Percentiles rank a stretch among this genome's conserved stretches.
Evolutionary conservation across 2,329 filamentous ascomycete species (phyloP).

Genomic region (Corinectria fuckeliana): DNA sequence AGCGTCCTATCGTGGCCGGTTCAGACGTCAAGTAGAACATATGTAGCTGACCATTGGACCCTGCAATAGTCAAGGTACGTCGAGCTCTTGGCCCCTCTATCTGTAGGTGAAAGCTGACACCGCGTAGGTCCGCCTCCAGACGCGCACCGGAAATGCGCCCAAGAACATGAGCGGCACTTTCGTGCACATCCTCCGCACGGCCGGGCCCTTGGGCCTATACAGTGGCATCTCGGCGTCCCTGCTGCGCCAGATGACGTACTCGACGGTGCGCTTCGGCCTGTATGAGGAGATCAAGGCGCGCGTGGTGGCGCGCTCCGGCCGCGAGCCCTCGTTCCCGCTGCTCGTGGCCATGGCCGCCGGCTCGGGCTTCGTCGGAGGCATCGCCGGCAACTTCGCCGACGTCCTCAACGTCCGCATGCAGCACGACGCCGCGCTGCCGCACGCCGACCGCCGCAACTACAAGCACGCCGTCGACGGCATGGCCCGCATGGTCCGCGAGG

Average conservation of each 20-base stretch:
- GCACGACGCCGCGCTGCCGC: constrained; percentile 81
- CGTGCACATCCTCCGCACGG: constrained; percentile 75
- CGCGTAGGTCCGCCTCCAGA: constrained; percentile 82
- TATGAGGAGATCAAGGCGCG: constrained; percentile 91
- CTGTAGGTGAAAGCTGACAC: constrained; percentile 8
- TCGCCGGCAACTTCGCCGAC: constrained; percentile 93
- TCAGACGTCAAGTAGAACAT: not conserved
- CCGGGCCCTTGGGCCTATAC: constrained; percentile 85
- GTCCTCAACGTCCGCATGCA: constrained; percentile 99
- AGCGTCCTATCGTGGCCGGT: not conserved
- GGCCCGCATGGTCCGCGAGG: constrained; percentile 83
- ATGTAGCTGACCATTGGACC: constrained; percentile 32
- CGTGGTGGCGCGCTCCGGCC: constrained; percentile 54
- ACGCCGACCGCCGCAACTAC: constrained; percentile 81
- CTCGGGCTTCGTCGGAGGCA: constrained; percentile 86
- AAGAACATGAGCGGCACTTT: constrained; percentile 88
- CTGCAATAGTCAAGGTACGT: constrained; percentile 56
- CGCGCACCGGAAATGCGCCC: constrained; percentile 75
- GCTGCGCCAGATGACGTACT: constrained; percentile 93
- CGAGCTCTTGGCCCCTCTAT: not conserved
- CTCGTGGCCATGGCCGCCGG: constrained; percentile 82
- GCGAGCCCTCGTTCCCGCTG: constrained; percentile 71
- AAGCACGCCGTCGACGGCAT: constrained; percentile 87
- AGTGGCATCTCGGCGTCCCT: constrained; percentile 91
- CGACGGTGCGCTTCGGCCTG: constrained; percentile 92